Evolutionary conservation across 495 filamentous ascomycete genomes (phyloP), one percentile per base, ranked within the genome.

Genomic region (Aspergillus leporis): DNA sequence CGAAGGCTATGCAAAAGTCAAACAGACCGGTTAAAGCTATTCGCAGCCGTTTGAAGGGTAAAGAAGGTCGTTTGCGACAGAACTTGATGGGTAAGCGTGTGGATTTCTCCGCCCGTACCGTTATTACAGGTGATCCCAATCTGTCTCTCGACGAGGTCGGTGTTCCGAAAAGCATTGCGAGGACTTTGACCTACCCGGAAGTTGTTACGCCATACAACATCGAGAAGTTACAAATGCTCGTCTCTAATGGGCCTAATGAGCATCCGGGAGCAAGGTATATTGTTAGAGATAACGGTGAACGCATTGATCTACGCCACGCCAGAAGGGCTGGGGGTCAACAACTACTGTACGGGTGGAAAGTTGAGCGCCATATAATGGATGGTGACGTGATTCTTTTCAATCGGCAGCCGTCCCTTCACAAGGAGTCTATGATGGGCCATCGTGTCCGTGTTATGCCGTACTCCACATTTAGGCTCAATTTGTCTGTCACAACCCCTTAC

Each of bases 391-490:
- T 99, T 77, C 90, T 99, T 68, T 99, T 99, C 82, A 99, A 99
- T 70, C 94, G 94, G 73, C 94, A 99, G 68, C 94, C 94, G 0
- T 99, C 94, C 8, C 82, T 99, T 60, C 94, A 99, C 80, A 99
- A 99, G 73, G 94, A 99, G 68, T 98, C 94, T 59, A 99, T 99
- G 94, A 99, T 99, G 94, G 94, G 90, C 74, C 94, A 99, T 77
- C 85, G 92, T 53, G 93, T 99, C 40, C 87, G 87, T 32, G 94
- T 99, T 43, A 97, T 99, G 94, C 94, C 94, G 0, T 99, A 93
- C 72, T 99, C 94, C 3, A 99, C 94, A 1, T 99, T 99, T 80
- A 85, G 94, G 32, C 82, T 99, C 22, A 99, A 99, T 66, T 74
- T 99, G 58, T 99, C 94, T 1, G 94, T 99, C 65, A 99, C 94